Percentiles rank a stretch among this genome's conserved stretches.
phyloP scores from a whole-genome alignment of 169 alveolate genomes.

The Eimeria necatrix region DNA sequence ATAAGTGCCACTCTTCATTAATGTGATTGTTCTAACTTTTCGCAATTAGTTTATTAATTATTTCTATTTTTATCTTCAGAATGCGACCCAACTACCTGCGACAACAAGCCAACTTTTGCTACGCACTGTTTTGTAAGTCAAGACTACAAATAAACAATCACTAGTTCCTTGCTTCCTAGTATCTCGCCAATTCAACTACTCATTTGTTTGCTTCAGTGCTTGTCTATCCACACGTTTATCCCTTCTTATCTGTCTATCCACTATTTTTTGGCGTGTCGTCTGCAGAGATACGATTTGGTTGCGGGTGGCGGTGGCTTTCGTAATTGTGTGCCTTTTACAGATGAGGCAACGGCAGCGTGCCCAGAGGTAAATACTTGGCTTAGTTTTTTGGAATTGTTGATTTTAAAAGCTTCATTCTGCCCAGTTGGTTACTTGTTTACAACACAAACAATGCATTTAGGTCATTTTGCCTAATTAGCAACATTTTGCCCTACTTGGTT shows the following conservation, averaged over 20 bases:
- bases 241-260: background rate
- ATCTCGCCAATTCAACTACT: background rate
- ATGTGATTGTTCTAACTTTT: too few relatives aligned
- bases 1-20: too few relatives aligned
- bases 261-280: background rate
- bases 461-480: too few relatives aligned
- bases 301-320: constrained; percentile 81
- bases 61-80: background rate
- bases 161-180: background rate
- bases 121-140: constrained; percentile 77
- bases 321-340: constrained; percentile 57
- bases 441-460: too few relatives aligned
- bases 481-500: too few relatives aligned
- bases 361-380: constrained; percentile 6
- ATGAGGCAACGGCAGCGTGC: constrained; percentile 71
- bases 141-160: background rate
- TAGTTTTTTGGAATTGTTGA: background rate
- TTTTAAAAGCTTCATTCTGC: too few relatives aligned
- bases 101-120: constrained; percentile 74
- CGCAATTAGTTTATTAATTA: background rate
- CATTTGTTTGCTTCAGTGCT: background rate
- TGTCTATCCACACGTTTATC: background rate
- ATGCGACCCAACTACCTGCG: constrained; percentile 72
- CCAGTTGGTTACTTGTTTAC: too few relatives aligned
- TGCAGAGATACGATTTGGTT: constrained; percentile 52